Conservation (phyloP, 768 basidiomycete species). For the Hortiboletus flavorubellus region DNA sequence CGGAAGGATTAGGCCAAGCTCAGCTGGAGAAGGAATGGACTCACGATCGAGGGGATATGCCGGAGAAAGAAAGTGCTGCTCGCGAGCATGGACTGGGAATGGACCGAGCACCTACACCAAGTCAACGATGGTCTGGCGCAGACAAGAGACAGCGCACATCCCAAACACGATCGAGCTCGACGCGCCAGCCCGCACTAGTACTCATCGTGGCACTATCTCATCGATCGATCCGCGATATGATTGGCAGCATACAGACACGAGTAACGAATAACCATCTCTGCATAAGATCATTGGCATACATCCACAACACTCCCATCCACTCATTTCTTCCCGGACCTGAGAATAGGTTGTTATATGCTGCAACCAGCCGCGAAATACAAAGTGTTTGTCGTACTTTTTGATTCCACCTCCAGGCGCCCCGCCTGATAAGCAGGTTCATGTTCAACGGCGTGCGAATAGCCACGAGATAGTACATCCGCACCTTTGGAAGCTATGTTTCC, state of each 20-base stretch:
- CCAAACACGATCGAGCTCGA: slow-evolving; percentile 28
- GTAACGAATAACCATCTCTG: not conserved
- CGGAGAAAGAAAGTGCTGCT: slow-evolving; percentile 80
- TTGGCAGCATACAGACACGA: slow-evolving; percentile 6
- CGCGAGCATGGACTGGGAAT: slow-evolving; percentile 80
- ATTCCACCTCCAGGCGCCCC: slow-evolving; percentile 72
- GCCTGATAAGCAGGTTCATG: slow-evolving; percentile 36
- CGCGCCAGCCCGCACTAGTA: slow-evolving; percentile 13
- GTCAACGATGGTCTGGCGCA: not conserved
- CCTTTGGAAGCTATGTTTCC: slow-evolving; percentile 29
- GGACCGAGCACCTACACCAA: slow-evolving; percentile 66
- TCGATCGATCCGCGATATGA: not conserved
- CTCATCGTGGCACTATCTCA: slow-evolving; percentile 7
- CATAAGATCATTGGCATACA: not conserved
- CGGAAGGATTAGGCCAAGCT: not conserved
- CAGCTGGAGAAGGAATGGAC: slow-evolving; percentile 10
- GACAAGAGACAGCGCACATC: slow-evolving; percentile 19
- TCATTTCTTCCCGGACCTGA: slow-evolving; percentile 73
- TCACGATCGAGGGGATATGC: slow-evolving; percentile 68
- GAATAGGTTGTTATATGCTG: slow-evolving; percentile 3
- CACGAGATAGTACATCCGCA: slow-evolving; percentile 8
- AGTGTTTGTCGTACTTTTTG: slow-evolving; percentile 67
- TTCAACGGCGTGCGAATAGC: slow-evolving; percentile 3
- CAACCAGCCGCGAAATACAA: slow-evolving; percentile 1
- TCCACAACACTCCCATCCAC: not conserved